Evolutionary conservation across 306 rosid genomes (phyloP), one percentile per base, ranked within the genome.

Genomic region (Prunus armeniaca): DNA sequence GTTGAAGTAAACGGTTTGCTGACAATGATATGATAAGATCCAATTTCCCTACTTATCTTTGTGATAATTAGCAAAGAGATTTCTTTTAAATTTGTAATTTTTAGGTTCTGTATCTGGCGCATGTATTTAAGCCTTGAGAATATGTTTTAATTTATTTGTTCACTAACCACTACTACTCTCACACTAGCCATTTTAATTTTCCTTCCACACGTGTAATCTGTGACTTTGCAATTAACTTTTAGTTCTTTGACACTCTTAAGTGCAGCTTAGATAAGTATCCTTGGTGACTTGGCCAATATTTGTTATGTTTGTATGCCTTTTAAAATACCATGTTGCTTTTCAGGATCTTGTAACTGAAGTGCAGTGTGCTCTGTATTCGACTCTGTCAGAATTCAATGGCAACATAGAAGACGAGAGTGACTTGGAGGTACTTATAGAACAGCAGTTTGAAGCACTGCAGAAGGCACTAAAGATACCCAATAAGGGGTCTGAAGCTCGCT

Each of bases 381-480:
- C 85, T 43, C 66, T 76, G 43, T 20, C 66, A 22, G 82, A 73
- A 64, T 81, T 86, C 20, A 65, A 63, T 72, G 77, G 88, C 54
- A 69, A 80, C 15, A 78, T 73, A n/a, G 83, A 72, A 71, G 82
- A 73, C 19, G 93, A 91, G 81, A 69, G 67, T 49, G 93, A 85
- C 78, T 85, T 91, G 82, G 97, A 90, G 85, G 65, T 47, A 64
- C 90, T 91, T 56, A 90, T 88, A 49, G 93, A 91, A 27, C 75
- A 71, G 83, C 96, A 93, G 76, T 86, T 93, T 81, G 90, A 82
- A 60, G 86, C 90, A 74, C 87, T 91, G 68, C 97, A 87, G 82
- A 91, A 87, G 84, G 96, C 96, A 15, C 30, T 93, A 76, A 93
- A 90, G 89, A 84, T 93, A 76, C 82, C 93, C 72, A 89, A 89